These are phyloP conservation scores for Barnettozyma sucrosica DNA, from an alignment of 805 yeast genomes.

Conservation along the genomic window DNA sequence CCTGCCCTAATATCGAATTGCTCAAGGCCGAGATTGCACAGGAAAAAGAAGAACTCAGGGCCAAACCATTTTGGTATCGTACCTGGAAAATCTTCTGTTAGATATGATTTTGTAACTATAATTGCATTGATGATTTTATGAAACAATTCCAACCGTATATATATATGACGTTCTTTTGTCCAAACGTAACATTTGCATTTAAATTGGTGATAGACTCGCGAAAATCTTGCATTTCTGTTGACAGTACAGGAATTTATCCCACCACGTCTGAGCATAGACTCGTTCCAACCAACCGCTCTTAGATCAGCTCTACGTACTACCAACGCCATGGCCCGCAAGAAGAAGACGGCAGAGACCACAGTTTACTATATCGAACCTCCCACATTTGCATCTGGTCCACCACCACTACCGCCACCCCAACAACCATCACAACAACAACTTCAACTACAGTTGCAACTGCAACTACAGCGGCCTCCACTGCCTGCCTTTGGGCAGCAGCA, in stretches of 20 bases:
- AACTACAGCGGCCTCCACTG: not conserved
- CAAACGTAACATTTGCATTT: too few relatives aligned
- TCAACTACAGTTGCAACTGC: too few relatives aligned
- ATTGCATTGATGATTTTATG: not conserved
- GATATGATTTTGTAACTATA: slow-evolving; percentile 35
- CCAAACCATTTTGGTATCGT: slow-evolving; percentile 44
- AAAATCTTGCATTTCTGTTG: not conserved
- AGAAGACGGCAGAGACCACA: slow-evolving; percentile 5
- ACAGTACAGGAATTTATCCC: too few relatives aligned
- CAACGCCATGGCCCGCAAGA: slow-evolving; percentile 6
- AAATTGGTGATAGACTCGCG: too few relatives aligned
- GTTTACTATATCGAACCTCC: slow-evolving; percentile 9
- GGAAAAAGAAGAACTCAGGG: slow-evolving; percentile 44
- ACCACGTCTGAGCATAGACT: too few relatives aligned
- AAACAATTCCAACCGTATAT: too few relatives aligned
- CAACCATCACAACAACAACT: not conserved
- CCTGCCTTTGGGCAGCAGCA: not conserved
- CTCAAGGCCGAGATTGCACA: slow-evolving; percentile 52
- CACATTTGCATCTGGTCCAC: not conserved
- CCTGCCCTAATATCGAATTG: slow-evolving; percentile 51
- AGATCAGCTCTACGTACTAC: too few relatives aligned
- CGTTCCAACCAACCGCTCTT: too few relatives aligned
- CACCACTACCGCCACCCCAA: not conserved
- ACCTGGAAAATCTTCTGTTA: slow-evolving; percentile 51
- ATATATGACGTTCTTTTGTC: too few relatives aligned